A percentile compares a stretch with the other conserved stretches of the same genome.
Evolutionary conservation across 768 basidiomycete species (phyloP).

Genomic region (Heimioporus sp.): DNA sequence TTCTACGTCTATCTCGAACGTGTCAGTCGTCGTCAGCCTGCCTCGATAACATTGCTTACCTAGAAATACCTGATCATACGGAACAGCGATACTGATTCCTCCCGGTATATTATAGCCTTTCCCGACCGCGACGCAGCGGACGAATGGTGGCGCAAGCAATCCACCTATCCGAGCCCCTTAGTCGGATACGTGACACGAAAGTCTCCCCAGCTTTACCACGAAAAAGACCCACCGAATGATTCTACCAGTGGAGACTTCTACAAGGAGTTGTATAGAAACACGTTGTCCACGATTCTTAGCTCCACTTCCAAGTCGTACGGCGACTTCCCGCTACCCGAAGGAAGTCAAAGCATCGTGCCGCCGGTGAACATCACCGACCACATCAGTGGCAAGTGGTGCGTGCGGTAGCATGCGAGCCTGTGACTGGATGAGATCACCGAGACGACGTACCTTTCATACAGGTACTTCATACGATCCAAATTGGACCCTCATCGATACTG

Average conservation of each 20-base stretch:
- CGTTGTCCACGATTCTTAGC: too few species aligned
- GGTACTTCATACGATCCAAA: constrained; percentile 5
- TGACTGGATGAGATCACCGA: neutral
- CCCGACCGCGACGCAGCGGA: constrained; percentile 21
- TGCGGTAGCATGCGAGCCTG: too few species aligned
- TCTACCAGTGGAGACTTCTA: too few species aligned
- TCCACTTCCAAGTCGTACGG: too few species aligned
- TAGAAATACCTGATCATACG: neutral
- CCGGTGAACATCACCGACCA: neutral
- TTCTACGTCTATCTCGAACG: neutral
- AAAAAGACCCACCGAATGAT: too few species aligned
- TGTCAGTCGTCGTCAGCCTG: neutral
- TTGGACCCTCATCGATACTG: constrained; percentile 1
- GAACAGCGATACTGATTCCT: neutral
- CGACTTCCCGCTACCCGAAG: too few species aligned
- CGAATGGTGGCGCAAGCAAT: constrained; percentile 25
- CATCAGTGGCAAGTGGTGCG: constrained; percentile 4
- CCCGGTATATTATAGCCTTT: constrained; percentile 19
- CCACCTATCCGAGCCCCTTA: constrained; percentile 7
- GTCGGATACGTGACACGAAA: neutral
- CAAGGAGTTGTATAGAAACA: too few species aligned
- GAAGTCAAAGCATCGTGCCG: neutral
- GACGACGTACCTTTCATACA: neutral
- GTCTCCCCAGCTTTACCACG: constrained; percentile 1
- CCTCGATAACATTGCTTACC: neutral